Evolutionary conservation across 2,329 filamentous ascomycete genomes (phyloP), one percentile per base, ranked within the genome.

Genomic region (Phaeosphaeria sp.): DNA sequence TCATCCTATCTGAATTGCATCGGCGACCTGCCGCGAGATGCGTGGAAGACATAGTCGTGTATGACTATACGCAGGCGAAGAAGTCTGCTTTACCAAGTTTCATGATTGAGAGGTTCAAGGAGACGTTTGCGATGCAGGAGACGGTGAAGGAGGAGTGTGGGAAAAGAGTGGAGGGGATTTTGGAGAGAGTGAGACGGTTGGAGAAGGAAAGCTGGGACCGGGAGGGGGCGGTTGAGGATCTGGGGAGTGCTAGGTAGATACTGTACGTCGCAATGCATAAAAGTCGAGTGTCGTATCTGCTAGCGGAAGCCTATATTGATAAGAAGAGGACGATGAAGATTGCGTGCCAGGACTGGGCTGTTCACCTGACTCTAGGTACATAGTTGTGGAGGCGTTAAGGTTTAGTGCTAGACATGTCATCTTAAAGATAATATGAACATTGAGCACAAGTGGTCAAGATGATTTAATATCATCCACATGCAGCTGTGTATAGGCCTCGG

Each of bases 121-220:
- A 83, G 48, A 87, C 85, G 15, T 90, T 85, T 79, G 75, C 80
- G 44, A 73, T 85, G 64, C 90, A 93, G 72, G 84, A 90, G 71
- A 78, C 83, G 50, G 85, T 85, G 22, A 85, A 83, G 71, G 65
- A 65, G 49, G 77, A 77, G 58, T 87, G 87, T 62, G 81, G 83
- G 41, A 72, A 72, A 44, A 82, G 82, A 57, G 86, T 90, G 33
- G 75, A 77, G 63, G 80, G 81, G 15, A 78, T 95, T 52, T 56
- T 72, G 22, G 59, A 58, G 7, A 63, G 71, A 39, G 80, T 89
- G 47, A 72, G 76, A n/a, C 77, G 79, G 42, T 76, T 97, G 46
- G 93, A 97, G 80, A 81, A 81, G 68, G 81, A 83, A 56, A 92
- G 89, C 30, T 96, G 93, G 92, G 85, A 93, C 76, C 81, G 87